Evolutionary conservation across 768 basidiomycete species (phyloP).

Genomic region (Gymnopilus dilepis): DNA sequence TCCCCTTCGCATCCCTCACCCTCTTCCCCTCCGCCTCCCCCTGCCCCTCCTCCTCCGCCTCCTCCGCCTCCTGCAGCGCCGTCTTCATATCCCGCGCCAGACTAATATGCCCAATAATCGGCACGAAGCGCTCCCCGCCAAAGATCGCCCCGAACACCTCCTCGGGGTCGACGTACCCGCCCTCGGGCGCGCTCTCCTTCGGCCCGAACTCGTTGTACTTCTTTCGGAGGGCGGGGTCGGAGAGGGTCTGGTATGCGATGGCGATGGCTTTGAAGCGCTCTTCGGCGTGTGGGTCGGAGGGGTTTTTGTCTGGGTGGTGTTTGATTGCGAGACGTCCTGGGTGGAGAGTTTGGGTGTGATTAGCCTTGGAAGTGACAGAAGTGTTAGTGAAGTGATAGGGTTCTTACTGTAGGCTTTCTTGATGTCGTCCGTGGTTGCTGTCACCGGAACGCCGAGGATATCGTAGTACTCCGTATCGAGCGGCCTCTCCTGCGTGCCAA

Average conservation of each 20-base stretch:
- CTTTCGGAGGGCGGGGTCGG: conserved; percentile 72
- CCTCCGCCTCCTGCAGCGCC: conserved; percentile 86
- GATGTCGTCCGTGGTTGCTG: conserved; percentile 82
- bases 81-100: conserved; percentile 92
- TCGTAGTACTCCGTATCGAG: conserved; percentile 94
- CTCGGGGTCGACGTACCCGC: conserved; percentile 88
- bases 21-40: conserved; percentile 44
- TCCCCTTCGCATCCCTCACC: conserved; percentile 56
- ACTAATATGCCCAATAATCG: conserved; percentile 89
- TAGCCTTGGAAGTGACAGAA: too few species aligned
- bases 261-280: conserved; percentile 92
- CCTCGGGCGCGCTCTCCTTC: conserved; percentile 82
- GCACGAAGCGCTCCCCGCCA: conserved; percentile 84
- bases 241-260: conserved; percentile 87
- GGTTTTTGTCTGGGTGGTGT: conserved; percentile 93
- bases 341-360: not conserved
- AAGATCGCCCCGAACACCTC: conserved; percentile 85
- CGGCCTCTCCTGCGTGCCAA: conserved; percentile 87
- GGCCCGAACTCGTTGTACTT: conserved; percentile 94
- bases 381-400: not conserved
- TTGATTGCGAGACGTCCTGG: conserved; percentile 82
- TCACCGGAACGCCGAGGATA: conserved; percentile 73
- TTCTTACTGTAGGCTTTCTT: conserved; percentile 88
- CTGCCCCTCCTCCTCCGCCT: conserved; percentile 50
- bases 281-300: conserved; percentile 82